Base-by-base conservation (phyloP, 495 filamentous ascomycete species). In the Penicillium roqueforti region DNA sequence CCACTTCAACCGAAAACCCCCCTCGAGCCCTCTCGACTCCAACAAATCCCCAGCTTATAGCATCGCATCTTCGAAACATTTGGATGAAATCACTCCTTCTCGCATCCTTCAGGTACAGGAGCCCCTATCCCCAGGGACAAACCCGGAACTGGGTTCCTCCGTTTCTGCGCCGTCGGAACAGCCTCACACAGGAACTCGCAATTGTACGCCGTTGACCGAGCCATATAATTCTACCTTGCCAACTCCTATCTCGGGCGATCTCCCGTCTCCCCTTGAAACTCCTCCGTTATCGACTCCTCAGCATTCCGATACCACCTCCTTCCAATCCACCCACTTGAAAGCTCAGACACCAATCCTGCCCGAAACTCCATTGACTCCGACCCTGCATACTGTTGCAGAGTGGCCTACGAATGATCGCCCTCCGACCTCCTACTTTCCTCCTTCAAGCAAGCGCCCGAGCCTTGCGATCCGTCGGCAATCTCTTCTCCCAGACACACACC, bases 391-490 rank as follows among this genome's bases (percentile, higher is more conserved):
- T n/a, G 69, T 75, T 10, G 53, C 59, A 10, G 70, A 68, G 56
- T 57, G 58, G 36, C 49, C 57, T 40, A 40, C 59, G 40, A 51
- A 55, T 53, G 61, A 55, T 31, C 49, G 39, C 16, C 61, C 57
- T 45, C 56, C 61, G 28, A 47, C 57, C 22, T 57, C 63, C 36
- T 60, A 54, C 22, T 39, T 57, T 42, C 45, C 61, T 43, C 56
- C 41, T 19, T 51, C 39, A 25, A 68, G 56, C 49, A 76, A 70
- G 36, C 77, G 75, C 39, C 76, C 76, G 16, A 71, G 66, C 47
- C 68, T 80, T 47, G 61, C 68, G 31, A 48, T 65, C 23, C 76
- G 79, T 37, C 73, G 71, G 26, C 79, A 82, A 58, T 82, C 79
- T 46, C 67, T 82, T 44, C 65, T 81, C 29, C 70, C 79, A 18